Conservation (phyloP, 306 rosid species). For the Herpetospermum pedunculosum region DNA sequence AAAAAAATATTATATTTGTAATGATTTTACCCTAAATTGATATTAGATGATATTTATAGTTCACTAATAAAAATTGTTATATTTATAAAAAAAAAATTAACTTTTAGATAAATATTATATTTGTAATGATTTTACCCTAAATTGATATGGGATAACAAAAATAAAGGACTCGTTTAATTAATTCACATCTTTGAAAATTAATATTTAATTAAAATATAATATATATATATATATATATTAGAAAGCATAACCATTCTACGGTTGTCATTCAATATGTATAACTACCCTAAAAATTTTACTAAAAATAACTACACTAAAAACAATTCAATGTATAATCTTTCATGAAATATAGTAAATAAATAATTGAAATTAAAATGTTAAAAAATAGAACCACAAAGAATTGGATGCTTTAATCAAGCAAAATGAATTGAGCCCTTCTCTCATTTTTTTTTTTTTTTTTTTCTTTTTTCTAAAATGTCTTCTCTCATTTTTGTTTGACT, state of each 20-base stretch:
- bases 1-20: too few species aligned
- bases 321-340: neutral
- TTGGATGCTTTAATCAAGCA: neutral
- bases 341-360: neutral
- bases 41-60: too few species aligned
- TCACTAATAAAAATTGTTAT: too few species aligned
- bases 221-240: neutral
- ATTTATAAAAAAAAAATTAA: too few species aligned
- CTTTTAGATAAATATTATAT: too few species aligned
- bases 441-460: too few species aligned
- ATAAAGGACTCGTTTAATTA: too few species aligned
- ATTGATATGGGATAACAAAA: too few species aligned
- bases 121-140: too few species aligned
- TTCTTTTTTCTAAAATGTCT: too few species aligned
- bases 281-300: neutral
- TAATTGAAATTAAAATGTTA: neutral
- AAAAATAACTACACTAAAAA: neutral
- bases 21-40: too few species aligned
- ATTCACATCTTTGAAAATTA: neutral
- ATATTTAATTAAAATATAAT: neutral
- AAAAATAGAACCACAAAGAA: neutral
- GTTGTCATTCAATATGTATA: neutral
- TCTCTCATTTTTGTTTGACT: neutral
- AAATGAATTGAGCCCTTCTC: neutral
- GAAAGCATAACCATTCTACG: neutral